Conservation (phyloP, 2,329 filamentous ascomycete species). For the Colletotrichum echinochloae region DNA sequence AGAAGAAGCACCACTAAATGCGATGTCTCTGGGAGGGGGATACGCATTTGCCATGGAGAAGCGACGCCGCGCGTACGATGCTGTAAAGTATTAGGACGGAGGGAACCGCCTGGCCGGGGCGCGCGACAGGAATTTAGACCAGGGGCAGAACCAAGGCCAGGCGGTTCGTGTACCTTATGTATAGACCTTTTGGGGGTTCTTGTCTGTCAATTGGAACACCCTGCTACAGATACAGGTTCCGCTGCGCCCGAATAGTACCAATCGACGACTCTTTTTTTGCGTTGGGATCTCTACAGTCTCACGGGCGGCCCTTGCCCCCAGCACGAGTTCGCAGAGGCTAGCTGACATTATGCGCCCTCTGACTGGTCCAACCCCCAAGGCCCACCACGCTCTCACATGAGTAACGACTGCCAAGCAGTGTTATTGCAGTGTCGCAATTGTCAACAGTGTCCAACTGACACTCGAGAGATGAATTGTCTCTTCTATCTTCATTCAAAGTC, state of each 20-base stretch:
- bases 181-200: slow-evolving; percentile 42
- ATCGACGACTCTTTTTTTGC: slow-evolving; percentile 32
- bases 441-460: not conserved
- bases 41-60: not conserved
- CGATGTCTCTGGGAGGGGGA: slow-evolving; percentile 13
- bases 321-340: slow-evolving; percentile 23
- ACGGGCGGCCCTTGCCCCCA: slow-evolving; percentile 18
- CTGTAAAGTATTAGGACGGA: slow-evolving; percentile 39
- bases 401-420: too few species aligned
- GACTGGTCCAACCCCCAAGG: slow-evolving; percentile 14
- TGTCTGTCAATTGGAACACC: slow-evolving; percentile 39
- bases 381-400: slow-evolving; percentile 15
- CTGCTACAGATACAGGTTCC: slow-evolving; percentile 33
- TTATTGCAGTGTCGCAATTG: too few species aligned
- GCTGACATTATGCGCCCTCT: slow-evolving; percentile 39
- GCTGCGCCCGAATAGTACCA: slow-evolving; percentile 27
- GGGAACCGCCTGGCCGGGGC: slow-evolving; percentile 35
- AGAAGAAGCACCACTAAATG: slow-evolving; percentile 59
- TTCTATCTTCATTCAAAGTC: not conserved
- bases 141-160: slow-evolving; percentile 24
- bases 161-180: slow-evolving; percentile 42
- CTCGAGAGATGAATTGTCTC: not conserved
- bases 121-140: slow-evolving; percentile 34
- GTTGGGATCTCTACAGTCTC: slow-evolving; percentile 20
- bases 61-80: slow-evolving; percentile 28